phyloP scores from a whole-genome alignment of 345 rosid species.

The Lepidium didymum region DNA sequence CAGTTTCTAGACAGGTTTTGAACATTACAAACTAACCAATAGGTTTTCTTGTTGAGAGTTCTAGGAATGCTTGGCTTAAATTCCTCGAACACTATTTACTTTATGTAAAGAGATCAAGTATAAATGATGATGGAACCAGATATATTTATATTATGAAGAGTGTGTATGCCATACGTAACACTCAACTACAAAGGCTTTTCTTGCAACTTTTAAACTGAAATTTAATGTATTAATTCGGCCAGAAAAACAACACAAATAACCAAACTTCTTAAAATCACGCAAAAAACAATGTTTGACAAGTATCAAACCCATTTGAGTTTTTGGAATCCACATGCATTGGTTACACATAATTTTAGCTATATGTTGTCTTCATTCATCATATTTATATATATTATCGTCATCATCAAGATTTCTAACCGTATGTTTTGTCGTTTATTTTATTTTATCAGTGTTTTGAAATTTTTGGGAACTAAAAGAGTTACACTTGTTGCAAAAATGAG shows the following conservation, averaged over 20 bases:
- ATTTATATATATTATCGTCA: neutral
- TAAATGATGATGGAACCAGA: neutral
- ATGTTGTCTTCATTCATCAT: conserved; percentile 20
- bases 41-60: too few relatives aligned
- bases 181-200: conserved; percentile 17
- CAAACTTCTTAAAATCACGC: conserved; percentile 10
- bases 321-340: conserved; percentile 20
- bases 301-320: conserved; percentile 8
- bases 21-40: too few relatives aligned
- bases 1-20: too few relatives aligned
- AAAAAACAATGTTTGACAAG: conserved; percentile 8
- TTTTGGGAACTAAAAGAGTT: conserved; percentile 13
- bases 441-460: neutral
- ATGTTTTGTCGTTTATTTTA: conserved; percentile 11
- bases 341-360: conserved; percentile 11
- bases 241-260: conserved; percentile 6
- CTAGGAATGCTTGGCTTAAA: neutral
- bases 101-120: neutral
- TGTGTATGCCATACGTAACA: conserved; percentile 21
- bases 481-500: conserved; percentile 5
- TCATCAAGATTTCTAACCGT: conserved; percentile 12
- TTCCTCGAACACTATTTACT: neutral
- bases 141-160: neutral
- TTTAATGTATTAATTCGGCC: conserved; percentile 10
- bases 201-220: conserved; percentile 9